Evolutionary conservation across 2,329 filamentous ascomycete genomes (phyloP), one percentile per base, ranked within the genome.

Genomic region (Talaromyces sp.): DNA sequence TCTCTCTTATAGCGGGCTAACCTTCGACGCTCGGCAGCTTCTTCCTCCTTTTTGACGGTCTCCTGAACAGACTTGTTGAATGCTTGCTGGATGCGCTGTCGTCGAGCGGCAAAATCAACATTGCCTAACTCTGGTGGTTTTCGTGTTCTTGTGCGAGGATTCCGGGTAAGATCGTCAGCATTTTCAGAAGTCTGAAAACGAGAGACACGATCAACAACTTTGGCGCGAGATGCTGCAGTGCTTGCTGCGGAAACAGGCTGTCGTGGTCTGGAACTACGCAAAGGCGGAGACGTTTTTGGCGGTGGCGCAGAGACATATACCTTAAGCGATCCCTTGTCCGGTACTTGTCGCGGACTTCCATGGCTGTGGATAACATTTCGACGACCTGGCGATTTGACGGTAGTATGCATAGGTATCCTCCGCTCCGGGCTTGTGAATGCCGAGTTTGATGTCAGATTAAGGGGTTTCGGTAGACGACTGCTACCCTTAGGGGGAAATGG

Each of bases 21-120:
- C 69, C 76, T 74, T 72, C 76, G 73, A 67, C 82, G 84, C 67
- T 87, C 84, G 25, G 83, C 84, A 39, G 84, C 84, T 61, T 73
- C 83, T 79, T 72, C 83, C 66, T 85, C 88, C 73, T 91, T 88
- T 68, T 76, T 71, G 63, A 78, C 73, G 70, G 82, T 90, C 73
- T 92, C 90, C 68, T 89, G 86, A 57, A 95, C 88, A n/a, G 90
- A 92, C 74, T 90, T 91, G 70, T 88, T 93, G 76, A 96, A 94
- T 15, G 92, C 92, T 64, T 92, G 87, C 70, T 93, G 90, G 71
- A 96, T 96, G 67, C 89, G 88, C 73, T 92, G 89, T 70, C 93
- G 85, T 60, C 92, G 86, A 69, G 91, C 90, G 66, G 90, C 92
- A 74, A 96, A 95, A 77, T 97, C 91, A 61, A 96, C 91, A 66